A percentile compares a stretch with the other conserved stretches of the same genome.
Evolutionary conservation across 192 early-diverging fungal species (phyloP).

Genomic region (Coemansia sp.): DNA sequence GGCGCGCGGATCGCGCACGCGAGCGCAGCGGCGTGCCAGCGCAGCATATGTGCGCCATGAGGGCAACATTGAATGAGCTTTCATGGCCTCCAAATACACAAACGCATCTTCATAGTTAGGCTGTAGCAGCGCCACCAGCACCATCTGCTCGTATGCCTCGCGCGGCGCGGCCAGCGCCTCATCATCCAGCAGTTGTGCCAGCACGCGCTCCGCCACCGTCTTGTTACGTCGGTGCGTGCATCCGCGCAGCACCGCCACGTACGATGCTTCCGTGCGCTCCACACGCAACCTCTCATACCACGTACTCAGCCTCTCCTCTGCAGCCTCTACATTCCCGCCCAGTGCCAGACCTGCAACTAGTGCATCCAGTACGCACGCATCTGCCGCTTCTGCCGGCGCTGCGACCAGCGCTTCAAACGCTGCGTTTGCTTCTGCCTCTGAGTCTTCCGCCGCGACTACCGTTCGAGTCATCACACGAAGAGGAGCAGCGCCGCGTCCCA

Average conservation of each 20-base stretch:
- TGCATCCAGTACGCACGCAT: constrained; percentile 62
- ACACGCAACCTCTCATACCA: constrained; percentile 48
- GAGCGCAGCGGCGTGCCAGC: constrained; percentile 60
- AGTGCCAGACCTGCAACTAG: constrained; percentile 49
- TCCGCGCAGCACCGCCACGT: constrained; percentile 58
- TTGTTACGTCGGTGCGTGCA: constrained; percentile 56
- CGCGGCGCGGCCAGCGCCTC: constrained; percentile 54
- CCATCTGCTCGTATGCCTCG: constrained; percentile 58
- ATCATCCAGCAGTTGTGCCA: constrained; percentile 55
- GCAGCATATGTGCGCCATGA: constrained; percentile 51
- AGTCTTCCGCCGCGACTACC: constrained; percentile 24
- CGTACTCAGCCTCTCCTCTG: constrained; percentile 19
- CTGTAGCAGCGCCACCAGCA: constrained; percentile 56
- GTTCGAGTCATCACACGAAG: constrained; percentile 45
- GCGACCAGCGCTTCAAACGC: constrained; percentile 8
- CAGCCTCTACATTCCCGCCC: constrained; percentile 17
- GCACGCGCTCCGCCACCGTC: constrained; percentile 53
- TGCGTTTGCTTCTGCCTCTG: constrained; percentile 22
- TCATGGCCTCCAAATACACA: constrained; percentile 72
- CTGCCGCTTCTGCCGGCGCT: constrained; percentile 5
- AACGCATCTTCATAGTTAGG: constrained; percentile 74
- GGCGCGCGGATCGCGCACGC: constrained; percentile 61
- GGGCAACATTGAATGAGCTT: constrained; percentile 61
- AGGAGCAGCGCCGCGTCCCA: constrained; percentile 29
- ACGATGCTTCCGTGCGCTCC: constrained; percentile 57